phyloP scores from a whole-genome alignment of 2,329 filamentous ascomycete species.

The Stemphylium vesicarium region DNA sequence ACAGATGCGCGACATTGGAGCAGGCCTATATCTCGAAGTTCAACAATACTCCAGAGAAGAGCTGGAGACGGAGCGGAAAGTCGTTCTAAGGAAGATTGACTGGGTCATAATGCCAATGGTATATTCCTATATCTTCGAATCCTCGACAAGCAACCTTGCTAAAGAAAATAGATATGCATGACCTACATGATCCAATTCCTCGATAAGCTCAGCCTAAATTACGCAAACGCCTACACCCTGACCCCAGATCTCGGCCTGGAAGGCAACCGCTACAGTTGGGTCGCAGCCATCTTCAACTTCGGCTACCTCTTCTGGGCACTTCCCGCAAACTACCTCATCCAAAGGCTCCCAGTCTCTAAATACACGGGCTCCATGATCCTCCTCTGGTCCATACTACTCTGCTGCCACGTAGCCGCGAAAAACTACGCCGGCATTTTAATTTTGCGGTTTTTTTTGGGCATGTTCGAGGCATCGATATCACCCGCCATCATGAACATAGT shows the following conservation, averaged over 20 bases:
- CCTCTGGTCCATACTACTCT: constrained; percentile 55
- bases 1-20: constrained; percentile 53
- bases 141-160: background rate
- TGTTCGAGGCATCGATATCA: constrained; percentile 46
- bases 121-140: background rate
- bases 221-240: constrained; percentile 48
- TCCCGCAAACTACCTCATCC: constrained; percentile 49
- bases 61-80: constrained; percentile 51
- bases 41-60: constrained; percentile 53
- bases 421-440: constrained; percentile 46
- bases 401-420: constrained; percentile 51
- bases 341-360: constrained; percentile 45
- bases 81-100: constrained; percentile 54
- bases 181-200: constrained; percentile 58
- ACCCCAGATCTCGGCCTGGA: constrained; percentile 46
- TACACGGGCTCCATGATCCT: constrained; percentile 49
- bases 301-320: constrained; percentile 53
- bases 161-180: constrained; percentile 40
- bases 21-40: constrained; percentile 54
- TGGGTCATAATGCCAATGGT: constrained; percentile 58
- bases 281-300: constrained; percentile 54
- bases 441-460: constrained; percentile 45
- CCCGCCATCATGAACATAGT: constrained; percentile 50
- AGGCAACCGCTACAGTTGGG: constrained; percentile 51
- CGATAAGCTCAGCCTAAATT: constrained; percentile 52